Base-by-base conservation (phyloP, 345 rosid species). In the Kandelia obovata region DNA sequence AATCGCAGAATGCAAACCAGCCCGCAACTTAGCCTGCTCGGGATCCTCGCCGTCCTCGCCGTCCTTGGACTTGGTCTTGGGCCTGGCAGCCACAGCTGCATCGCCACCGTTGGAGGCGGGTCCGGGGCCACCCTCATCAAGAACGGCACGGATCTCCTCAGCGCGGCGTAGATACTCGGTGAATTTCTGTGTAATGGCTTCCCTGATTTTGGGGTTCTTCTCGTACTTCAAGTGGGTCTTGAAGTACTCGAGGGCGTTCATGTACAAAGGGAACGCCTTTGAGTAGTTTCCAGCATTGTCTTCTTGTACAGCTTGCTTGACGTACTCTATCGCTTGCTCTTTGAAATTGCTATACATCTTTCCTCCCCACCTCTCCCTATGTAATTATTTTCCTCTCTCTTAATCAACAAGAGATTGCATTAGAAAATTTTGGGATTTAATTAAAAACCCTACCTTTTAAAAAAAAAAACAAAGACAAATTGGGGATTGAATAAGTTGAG, bases 221-320 rank as follows among this genome's bases (percentile, higher is more conserved):
- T 92, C 98, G 77, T 92, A 92, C 82, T 92, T 92, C 77, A 92
- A 81, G 77, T 92, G 98, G 72, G 96, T 88, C 75, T 85, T 89
- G 84, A 92, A 92, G 88, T 92, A 90, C 82, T 92, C 98, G 32
- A 92, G 86, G 28, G 98, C 96, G 83, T 89, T 92, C 96, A 85
- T 92, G 76, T 92, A 92, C 20, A 92, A 71, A 69, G 91, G 96
- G 61, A 92, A 88, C 13, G 98, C 98, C 72, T 87, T 92, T 8
- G 82, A 77, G 81, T 92, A 92, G 75, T 92, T 92, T 27, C 98
- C 98, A 0, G 90, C 96, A 84, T 92, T 88, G 63, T 92, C 98
- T 53, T 88, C 98, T 23, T 78, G 82, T 1, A 92, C 98, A 2
- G 98, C 98, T 76, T 92, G 96, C 80, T 87, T 87, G 73, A 87